Evolutionary conservation across 495 filamentous ascomycete genomes (phyloP).

Genomic region (Penicillium malachiteum): DNA sequence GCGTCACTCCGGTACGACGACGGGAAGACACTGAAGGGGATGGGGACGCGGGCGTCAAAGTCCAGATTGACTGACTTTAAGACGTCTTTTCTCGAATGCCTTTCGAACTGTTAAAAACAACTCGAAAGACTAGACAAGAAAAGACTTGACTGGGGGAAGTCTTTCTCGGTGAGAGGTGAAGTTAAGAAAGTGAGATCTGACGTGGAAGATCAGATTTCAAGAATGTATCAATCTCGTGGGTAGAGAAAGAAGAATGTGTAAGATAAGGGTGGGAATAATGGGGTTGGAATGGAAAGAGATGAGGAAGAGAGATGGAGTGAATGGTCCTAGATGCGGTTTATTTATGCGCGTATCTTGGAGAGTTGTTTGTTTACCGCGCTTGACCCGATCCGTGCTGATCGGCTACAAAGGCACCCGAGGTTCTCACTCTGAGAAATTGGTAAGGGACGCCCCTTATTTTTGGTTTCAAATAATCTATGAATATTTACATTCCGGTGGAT

Average conservation of each 20-base stretch:
- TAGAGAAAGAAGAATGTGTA: conserved; percentile 13
- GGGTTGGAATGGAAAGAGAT: conserved; percentile 3
- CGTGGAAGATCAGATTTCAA: conserved; percentile 26
- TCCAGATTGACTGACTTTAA: conserved; percentile 94
- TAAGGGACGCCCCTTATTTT: neutral
- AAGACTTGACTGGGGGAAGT: conserved; percentile 53
- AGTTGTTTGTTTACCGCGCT: conserved; percentile 22
- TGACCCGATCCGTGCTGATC: conserved; percentile 18
- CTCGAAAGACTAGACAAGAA: conserved; percentile 95
- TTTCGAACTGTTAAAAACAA: conserved; percentile 76
- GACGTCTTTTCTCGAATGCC: conserved; percentile 89
- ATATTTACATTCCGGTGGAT: no score
- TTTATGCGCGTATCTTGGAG: conserved; percentile 10
- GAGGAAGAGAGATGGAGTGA: conserved; percentile 3
- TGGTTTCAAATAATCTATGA: no score
- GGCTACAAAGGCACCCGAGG: conserved; percentile 18
- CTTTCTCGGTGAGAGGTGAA: conserved; percentile 33
- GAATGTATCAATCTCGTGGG: conserved; percentile 10
- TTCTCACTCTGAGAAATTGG: neutral
- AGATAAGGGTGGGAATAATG: conserved; percentile 13
- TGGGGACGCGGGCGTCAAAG: conserved; percentile 99
- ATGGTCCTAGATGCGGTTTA: conserved; percentile 12
- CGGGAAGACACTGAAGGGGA: conserved; percentile 99
- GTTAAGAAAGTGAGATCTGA: conserved; percentile 10
- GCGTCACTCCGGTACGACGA: conserved; percentile 93